Evolutionary conservation across 352 stramenopile genomes (phyloP).

Genomic region (Phytophthora chlamydospora): DNA sequence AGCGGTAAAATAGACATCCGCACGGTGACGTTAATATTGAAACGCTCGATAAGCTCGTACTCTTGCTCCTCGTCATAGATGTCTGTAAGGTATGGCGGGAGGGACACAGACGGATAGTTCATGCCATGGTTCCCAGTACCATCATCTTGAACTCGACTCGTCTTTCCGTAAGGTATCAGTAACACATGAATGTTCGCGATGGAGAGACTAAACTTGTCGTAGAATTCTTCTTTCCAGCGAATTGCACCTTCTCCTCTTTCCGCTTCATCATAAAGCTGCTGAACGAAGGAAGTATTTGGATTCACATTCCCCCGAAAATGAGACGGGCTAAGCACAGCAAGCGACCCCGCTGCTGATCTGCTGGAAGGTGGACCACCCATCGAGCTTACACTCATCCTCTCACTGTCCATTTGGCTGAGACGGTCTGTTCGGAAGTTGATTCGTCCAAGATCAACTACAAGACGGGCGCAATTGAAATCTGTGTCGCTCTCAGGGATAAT

Average conservation of each 20-base stretch:
- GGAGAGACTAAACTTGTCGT: conserved; percentile 89
- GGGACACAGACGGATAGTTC: conserved; percentile 45
- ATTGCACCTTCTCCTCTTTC: conserved; percentile 84
- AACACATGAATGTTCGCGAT: conserved; percentile 87
- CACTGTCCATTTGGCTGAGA: conserved; percentile 77
- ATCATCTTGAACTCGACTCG: conserved; percentile 32
- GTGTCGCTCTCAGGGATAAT: conserved; percentile 85
- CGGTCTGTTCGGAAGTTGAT: conserved; percentile 87
- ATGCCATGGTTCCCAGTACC: conserved; percentile 24
- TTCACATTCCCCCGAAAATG: conserved; percentile 40
- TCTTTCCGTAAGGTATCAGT: conserved; percentile 76
- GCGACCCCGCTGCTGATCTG: conserved; percentile 37
- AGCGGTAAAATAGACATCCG: conserved; percentile 85
- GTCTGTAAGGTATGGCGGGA: conserved; percentile 49
- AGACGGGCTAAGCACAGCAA: conserved; percentile 49
- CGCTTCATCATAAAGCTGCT: conserved; percentile 87
- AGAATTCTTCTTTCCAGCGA: conserved; percentile 92
- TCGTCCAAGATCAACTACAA: conserved; percentile 84
- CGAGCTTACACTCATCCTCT: conserved; percentile 45
- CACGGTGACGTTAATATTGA: conserved; percentile 89
- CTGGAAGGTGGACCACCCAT: conserved; percentile 36
- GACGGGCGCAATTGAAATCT: conserved; percentile 76
- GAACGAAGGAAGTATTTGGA: conserved; percentile 77
- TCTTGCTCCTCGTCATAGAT: conserved; percentile 61
- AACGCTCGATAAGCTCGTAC: conserved; percentile 83